Conservation (phyloP, 805 yeast species). For the Brettanomyces custersianus region DNA sequence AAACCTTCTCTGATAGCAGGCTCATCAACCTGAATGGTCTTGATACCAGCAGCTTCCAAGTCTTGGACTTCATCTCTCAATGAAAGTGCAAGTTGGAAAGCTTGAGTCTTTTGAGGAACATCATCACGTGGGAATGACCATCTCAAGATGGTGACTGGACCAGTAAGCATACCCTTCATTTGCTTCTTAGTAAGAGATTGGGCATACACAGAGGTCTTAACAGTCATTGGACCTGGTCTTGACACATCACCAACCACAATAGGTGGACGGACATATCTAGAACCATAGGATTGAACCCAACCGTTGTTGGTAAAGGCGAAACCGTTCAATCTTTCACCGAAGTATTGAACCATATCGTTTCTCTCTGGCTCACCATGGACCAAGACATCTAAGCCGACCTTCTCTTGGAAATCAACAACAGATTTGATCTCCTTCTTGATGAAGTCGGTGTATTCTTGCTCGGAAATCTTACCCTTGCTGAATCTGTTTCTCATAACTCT, state of each 20-base stretch:
- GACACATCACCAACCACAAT: slow-evolving; percentile 98
- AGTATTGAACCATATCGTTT: slow-evolving; percentile 99
- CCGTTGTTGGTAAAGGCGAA: slow-evolving; percentile 98
- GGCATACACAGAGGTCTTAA: slow-evolving; percentile 98
- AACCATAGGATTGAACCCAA: slow-evolving; percentile 99
- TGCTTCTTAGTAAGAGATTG: slow-evolving; percentile 93
- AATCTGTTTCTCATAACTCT: slow-evolving; percentile 98
- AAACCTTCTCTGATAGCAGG: slow-evolving; percentile 99
- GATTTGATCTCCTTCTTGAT: slow-evolving; percentile 93
- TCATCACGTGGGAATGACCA: slow-evolving; percentile 99
- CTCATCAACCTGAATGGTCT: slow-evolving; percentile 98
- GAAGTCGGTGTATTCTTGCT: slow-evolving; percentile 92
- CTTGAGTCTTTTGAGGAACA: slow-evolving; percentile 85
- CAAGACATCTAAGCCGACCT: slow-evolving; percentile 93
- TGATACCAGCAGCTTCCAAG: slow-evolving; percentile 96
- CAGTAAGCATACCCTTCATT: slow-evolving; percentile 99
- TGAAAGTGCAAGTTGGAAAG: slow-evolving; percentile 94
- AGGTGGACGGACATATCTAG: slow-evolving; percentile 99
- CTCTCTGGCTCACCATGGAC: slow-evolving; percentile 99
- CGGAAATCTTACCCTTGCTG: slow-evolving; percentile 91
- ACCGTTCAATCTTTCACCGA: slow-evolving; percentile 98
- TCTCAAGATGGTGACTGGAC: slow-evolving; percentile 98
- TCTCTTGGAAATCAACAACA: slow-evolving; percentile 98
- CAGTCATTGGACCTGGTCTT: slow-evolving; percentile 97
- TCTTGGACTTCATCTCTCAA: slow-evolving; percentile 98